Conservation (phyloP, 495 filamentous ascomycete genomes). For the Wilcoxina mikolae region DNA sequence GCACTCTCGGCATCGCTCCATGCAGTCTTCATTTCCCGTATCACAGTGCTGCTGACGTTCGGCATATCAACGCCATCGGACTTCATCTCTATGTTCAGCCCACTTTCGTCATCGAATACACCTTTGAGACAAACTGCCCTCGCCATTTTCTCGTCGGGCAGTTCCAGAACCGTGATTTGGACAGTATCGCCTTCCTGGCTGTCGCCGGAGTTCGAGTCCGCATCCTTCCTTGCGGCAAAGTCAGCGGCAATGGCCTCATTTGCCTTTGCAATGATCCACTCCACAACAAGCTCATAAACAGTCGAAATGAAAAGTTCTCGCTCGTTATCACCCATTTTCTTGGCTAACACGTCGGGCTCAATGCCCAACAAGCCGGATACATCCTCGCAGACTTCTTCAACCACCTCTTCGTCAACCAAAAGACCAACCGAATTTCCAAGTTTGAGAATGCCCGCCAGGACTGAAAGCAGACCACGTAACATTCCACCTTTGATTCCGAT, state of each 20-base stretch:
- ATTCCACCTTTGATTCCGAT: conserved; percentile 83
- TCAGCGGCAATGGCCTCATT: conserved; percentile 77
- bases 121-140: conserved; percentile 75
- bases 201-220: conserved; percentile 50
- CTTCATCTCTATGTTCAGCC: conserved; percentile 95
- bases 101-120: conserved; percentile 79
- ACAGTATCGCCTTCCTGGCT: conserved; percentile 62
- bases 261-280: conserved; percentile 80
- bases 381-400: conserved; percentile 81
- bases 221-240: conserved; percentile 44
- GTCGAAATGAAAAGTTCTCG: conserved; percentile 67
- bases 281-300: conserved; percentile 85
- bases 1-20: conserved; percentile 66
- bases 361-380: conserved; percentile 72
- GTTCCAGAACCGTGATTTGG: conserved; percentile 73
- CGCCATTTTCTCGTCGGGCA: conserved; percentile 62
- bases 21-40: conserved; percentile 71
- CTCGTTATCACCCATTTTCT: conserved; percentile 67
- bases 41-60: conserved; percentile 55
- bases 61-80: conserved; percentile 69
- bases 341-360: conserved; percentile 67
- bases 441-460: conserved; percentile 74
- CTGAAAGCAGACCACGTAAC: conserved; percentile 65
- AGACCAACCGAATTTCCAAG: conserved; percentile 81
- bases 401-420: conserved; percentile 66